phyloP scores from a whole-genome alignment of 2,329 filamentous ascomycete species.

The Trichoderma simmonsii region DNA sequence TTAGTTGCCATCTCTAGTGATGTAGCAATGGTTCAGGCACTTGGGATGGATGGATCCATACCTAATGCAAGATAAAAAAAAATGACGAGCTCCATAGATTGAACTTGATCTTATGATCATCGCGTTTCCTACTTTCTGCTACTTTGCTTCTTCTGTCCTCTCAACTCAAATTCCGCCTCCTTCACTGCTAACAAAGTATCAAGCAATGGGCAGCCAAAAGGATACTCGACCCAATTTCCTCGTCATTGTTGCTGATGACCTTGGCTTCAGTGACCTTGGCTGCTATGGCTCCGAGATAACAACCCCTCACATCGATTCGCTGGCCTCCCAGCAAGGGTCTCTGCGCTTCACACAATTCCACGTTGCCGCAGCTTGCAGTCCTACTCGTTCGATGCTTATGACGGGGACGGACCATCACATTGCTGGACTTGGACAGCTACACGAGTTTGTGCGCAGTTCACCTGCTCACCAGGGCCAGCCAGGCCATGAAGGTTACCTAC shows the following conservation, averaged over 20 bases:
- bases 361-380: slow-evolving; percentile 62
- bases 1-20: not conserved
- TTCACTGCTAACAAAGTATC: not conserved
- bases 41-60: not conserved
- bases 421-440: slow-evolving; percentile 42
- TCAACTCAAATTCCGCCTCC: not conserved
- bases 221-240: slow-evolving; percentile 34
- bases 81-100: not conserved
- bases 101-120: not conserved
- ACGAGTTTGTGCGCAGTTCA: slow-evolving; percentile 8
- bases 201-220: slow-evolving; percentile 5
- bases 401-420: slow-evolving; percentile 56
- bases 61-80: not conserved
- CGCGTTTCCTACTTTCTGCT: not conserved
- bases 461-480: slow-evolving; percentile 52
- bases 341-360: slow-evolving; percentile 61
- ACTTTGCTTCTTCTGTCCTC: not conserved
- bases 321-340: slow-evolving; percentile 39
- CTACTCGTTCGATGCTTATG: slow-evolving; percentile 64
- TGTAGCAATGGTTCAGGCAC: not conserved
- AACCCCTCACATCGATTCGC: slow-evolving; percentile 31
- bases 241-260: slow-evolving; percentile 35
- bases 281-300: slow-evolving; percentile 34
- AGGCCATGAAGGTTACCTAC: slow-evolving; percentile 63
- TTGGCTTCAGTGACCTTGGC: slow-evolving; percentile 33